Evolutionary conservation across 2,329 filamentous ascomycete species (phyloP), one percentile per base, ranked within the genome.

Genomic region (Hypoxylon sp.): DNA sequence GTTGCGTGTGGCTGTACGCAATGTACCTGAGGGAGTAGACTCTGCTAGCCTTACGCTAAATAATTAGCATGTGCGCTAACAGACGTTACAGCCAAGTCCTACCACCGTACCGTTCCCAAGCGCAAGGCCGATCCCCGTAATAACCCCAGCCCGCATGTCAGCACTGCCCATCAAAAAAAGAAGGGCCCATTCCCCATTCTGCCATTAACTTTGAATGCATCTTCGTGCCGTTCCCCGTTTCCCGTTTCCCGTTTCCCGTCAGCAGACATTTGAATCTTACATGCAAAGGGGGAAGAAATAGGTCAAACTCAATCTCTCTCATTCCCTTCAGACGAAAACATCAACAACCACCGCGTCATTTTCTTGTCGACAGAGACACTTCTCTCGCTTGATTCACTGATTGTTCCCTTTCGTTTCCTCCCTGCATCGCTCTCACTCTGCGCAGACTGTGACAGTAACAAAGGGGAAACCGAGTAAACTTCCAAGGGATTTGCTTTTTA

Each of bases 161-260:
- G 65, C 65, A 68, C 65, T 61, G 63, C 66, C 65, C 66, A 60
- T 54, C 51, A 54, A 58, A 61, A 55, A 57, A 51, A 30, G 47
- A n/a, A 16, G 21, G 57, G 27, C 21, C 63, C 46, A 54, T 12
- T 6, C n/a, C n/a, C n/a, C n/a, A n/a, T n/a, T 37, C 25, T 34
- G 30, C 8, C 30, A 27, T 27, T 27, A 27, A 27, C 25, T 12
- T 54, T 55, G 43, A 50, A 61, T 62, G 52, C 57, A 57, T 25
- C 32, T 27, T 27, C 25, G 25, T n/a, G n/a, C 25, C 25, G 25
- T 27, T 27, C 50, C 46, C 55, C 34, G 21, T 16, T 47, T 32
- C 51, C 51, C 51, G 34, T 46, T 16, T 51, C 19, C 34, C 27
- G 32, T 58, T 51, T 34, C 39, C 59, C 54, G 50, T 66, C 59